Percentiles rank a stretch among this genome's conserved stretches.
phyloP scores from a whole-genome alignment of 805 yeast genomes.

The Zygotorulaspora sp. region DNA sequence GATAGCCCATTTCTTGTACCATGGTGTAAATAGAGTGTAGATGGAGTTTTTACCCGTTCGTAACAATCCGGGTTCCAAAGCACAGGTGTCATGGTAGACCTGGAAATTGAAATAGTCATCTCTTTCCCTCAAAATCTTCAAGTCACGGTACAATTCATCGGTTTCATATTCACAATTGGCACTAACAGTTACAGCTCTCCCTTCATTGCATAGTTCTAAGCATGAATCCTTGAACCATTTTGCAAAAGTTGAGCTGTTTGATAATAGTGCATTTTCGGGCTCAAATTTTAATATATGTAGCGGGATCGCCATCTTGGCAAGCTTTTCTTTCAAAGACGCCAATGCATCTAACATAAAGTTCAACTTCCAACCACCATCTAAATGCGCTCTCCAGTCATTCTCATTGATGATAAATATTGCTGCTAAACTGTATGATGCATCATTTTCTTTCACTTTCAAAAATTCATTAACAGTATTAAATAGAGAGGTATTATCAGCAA shows the following conservation, averaged over 20 bases:
- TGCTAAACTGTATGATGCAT: slow-evolving; percentile 33
- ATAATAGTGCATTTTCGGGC: slow-evolving; percentile 15
- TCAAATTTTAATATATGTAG: slow-evolving; percentile 27
- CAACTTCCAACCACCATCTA: slow-evolving; percentile 42
- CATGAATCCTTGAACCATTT: slow-evolving; percentile 25
- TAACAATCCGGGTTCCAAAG: slow-evolving; percentile 40
- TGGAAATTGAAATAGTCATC: slow-evolving; percentile 15
- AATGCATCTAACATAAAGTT: slow-evolving; percentile 39
- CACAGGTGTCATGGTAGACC: slow-evolving; percentile 40
- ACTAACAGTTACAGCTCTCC: slow-evolving; percentile 17
- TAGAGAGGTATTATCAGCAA: slow-evolving; percentile 43
- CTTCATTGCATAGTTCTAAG: slow-evolving; percentile 11
- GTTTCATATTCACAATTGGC: slow-evolving; percentile 36
- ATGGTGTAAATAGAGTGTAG: slow-evolving; percentile 46
- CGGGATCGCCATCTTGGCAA: slow-evolving; percentile 38
- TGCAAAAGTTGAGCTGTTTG: slow-evolving; percentile 18
- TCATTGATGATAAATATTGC: slow-evolving; percentile 42
- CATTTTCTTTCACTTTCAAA: slow-evolving; percentile 14
- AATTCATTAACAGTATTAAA: slow-evolving; percentile 36
- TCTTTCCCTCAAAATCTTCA: slow-evolving; percentile 11
- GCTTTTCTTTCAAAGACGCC: slow-evolving; percentile 28
- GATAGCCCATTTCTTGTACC: slow-evolving; percentile 43
- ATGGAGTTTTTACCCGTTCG: slow-evolving; percentile 42
- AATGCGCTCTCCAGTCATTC: slow-evolving; percentile 41
- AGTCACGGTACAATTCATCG: slow-evolving; percentile 34